Evolutionary conservation across 2,329 filamentous ascomycete genomes (phyloP).

Genomic region (Diaporthe longicolla): DNA sequence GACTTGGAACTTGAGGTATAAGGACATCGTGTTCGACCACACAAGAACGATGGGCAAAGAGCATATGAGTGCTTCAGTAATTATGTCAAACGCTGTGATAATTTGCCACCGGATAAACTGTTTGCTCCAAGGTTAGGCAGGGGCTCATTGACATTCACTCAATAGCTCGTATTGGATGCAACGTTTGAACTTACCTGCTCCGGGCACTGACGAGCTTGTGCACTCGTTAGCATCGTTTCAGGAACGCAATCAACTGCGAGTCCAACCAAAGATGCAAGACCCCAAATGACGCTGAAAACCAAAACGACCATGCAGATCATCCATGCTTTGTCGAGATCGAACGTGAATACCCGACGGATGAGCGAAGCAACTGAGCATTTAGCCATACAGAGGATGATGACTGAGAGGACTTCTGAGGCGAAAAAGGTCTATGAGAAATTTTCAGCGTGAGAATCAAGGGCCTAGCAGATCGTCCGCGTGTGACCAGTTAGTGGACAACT

Average conservation of each 20-base stretch:
- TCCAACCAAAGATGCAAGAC: slow-evolving; percentile 2
- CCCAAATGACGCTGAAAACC: slow-evolving; percentile 1
- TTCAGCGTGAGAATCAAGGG: background rate
- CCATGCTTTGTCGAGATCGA: slow-evolving; percentile 17
- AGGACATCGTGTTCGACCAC: slow-evolving; percentile 44
- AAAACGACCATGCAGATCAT: background rate
- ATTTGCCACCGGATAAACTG: slow-evolving; percentile 40
- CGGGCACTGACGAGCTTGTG: background rate
- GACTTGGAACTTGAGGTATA: slow-evolving; percentile 43
- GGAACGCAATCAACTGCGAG: slow-evolving; percentile 15
- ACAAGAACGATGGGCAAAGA: slow-evolving; percentile 41
- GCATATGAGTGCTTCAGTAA: slow-evolving; percentile 44
- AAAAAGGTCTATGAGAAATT: slow-evolving; percentile 10
- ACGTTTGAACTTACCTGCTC: slow-evolving; percentile 31
- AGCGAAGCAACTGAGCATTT: slow-evolving; percentile 33
- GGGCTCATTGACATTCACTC: background rate
- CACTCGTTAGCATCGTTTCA: background rate
- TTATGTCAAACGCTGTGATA: slow-evolving; percentile 42
- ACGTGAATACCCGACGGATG: slow-evolving; percentile 25
- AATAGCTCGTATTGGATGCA: background rate
- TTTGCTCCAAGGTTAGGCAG: background rate
- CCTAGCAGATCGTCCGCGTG: no score
- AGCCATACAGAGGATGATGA: slow-evolving; percentile 6
- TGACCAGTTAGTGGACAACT: background rate
- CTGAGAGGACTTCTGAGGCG: slow-evolving; percentile 6